Evolutionary conservation across 768 basidiomycete genomes (phyloP).

Genomic region (Coprinopsis cinerea): DNA sequence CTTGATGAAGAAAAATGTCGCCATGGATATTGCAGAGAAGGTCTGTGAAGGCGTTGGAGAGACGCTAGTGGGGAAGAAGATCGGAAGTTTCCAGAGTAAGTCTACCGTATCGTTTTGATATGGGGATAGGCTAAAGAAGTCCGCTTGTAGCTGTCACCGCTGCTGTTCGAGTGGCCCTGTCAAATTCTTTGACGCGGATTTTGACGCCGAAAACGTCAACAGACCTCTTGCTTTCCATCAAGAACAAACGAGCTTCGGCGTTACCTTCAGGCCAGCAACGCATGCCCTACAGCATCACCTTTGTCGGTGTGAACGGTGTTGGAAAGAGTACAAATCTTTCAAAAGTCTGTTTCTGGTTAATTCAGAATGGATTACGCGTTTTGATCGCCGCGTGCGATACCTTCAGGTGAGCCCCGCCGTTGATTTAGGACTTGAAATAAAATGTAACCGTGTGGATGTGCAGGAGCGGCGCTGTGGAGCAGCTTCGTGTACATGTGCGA

Average conservation of each 20-base stretch:
- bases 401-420: constrained; percentile 55
- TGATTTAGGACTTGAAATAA: constrained; percentile 1
- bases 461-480: constrained; percentile 96
- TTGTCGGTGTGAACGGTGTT: constrained; percentile 98
- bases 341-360: constrained; percentile 98
- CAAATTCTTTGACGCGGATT: constrained; percentile 84
- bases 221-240: constrained; percentile 90
- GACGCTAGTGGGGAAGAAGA: constrained; percentile 82
- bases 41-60: constrained; percentile 94
- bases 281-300: constrained; percentile 87
- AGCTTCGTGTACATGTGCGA: constrained; percentile 91
- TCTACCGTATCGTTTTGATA: constrained; percentile 11
- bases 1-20: constrained; percentile 98
- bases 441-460: background rate
- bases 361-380: constrained; percentile 90
- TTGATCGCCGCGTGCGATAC: constrained; percentile 99
- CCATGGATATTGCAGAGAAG: constrained; percentile 90
- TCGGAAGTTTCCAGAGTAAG: constrained; percentile 85
- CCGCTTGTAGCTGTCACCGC: constrained; percentile 62
- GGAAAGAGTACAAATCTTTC: constrained; percentile 98
- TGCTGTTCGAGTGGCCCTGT: constrained; percentile 78
- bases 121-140: constrained; percentile 12
- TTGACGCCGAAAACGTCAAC: constrained; percentile 96
- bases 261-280: constrained; percentile 71
- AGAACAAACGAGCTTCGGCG: constrained; percentile 75